These are phyloP conservation scores for Neoarthrinium moseri DNA, from an alignment of 2,329 filamentous ascomycete species.

Conservation along the genomic window DNA sequence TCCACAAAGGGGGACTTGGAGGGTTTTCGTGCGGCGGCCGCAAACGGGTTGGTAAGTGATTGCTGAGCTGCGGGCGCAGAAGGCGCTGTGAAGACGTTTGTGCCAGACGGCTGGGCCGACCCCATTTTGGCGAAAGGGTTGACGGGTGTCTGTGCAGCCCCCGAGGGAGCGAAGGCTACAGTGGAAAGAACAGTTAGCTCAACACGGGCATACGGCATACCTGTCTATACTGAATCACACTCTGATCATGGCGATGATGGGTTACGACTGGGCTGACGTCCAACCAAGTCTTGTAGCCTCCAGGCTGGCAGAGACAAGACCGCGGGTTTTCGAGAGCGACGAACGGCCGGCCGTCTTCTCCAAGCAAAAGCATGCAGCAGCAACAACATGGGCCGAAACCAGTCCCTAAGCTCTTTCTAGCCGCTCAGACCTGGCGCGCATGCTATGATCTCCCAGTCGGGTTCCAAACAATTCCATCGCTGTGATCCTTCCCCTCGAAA, in stretches of 20 bases:
- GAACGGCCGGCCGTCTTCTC: too few relatives aligned
- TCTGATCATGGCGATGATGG: neutral
- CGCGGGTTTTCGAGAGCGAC: too few relatives aligned
- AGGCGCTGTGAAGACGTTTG: too few relatives aligned
- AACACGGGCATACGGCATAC: conserved; percentile 3
- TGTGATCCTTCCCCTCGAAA: neutral
- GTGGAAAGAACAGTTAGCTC: conserved; percentile 7
- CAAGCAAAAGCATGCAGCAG: too few relatives aligned
- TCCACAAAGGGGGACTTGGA: conserved; percentile 5
- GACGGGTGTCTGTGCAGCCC: conserved; percentile 6
- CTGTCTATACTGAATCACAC: neutral
- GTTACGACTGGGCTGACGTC: neutral
- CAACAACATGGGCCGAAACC: too few relatives aligned
- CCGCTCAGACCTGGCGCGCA: too few relatives aligned
- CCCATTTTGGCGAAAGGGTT: conserved; percentile 8
- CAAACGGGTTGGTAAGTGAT: conserved; percentile 6
- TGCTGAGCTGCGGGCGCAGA: too few relatives aligned
- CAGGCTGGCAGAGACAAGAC: too few relatives aligned
- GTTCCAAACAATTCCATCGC: neutral
- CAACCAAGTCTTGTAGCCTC: neutral
- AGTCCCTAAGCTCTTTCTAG: too few relatives aligned
- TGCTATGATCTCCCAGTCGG: too few relatives aligned
- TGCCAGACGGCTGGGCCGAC: neutral
- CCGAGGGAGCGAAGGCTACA: conserved; percentile 10
- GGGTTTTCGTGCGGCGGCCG: neutral